Evolutionary conservation across 2,329 filamentous ascomycete genomes (phyloP).

Genomic region (Rhinocladiella similis): DNA sequence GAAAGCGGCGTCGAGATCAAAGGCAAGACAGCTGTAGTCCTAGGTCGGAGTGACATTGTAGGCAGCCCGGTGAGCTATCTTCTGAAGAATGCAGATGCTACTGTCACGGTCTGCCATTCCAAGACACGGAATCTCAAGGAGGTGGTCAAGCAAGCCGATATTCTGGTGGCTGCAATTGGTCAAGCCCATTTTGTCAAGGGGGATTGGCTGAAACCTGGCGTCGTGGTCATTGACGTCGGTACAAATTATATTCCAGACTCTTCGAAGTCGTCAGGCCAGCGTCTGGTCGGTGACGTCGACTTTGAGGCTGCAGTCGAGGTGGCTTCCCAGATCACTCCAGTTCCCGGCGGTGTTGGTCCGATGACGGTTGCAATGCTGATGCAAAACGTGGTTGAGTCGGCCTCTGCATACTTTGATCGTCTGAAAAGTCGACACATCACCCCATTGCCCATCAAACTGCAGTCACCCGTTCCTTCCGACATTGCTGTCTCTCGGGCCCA

Average conservation of each 20-base stretch:
- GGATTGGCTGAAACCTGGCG: slow-evolving; percentile 91
- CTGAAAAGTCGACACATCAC: slow-evolving; percentile 78
- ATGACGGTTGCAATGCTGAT: slow-evolving; percentile 99
- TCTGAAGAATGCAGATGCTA: slow-evolving; percentile 92
- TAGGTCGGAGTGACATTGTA: slow-evolving; percentile 95
- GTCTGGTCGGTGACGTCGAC: slow-evolving; percentile 93
- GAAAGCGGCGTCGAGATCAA: slow-evolving; percentile 79
- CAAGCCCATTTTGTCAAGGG: slow-evolving; percentile 85
- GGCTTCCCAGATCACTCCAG: slow-evolving; percentile 90
- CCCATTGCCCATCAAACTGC: slow-evolving; percentile 79
- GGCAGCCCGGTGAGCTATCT: slow-evolving; percentile 96
- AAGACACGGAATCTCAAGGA: slow-evolving; percentile 72
- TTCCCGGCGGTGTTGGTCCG: slow-evolving; percentile 93
- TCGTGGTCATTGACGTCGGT: slow-evolving; percentile 95
- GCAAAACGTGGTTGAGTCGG: slow-evolving; percentile 89
- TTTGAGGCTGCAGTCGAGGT: slow-evolving; percentile 81
- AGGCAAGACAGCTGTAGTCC: slow-evolving; percentile 91
- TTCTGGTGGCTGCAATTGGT: slow-evolving; percentile 90
- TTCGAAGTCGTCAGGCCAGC: slow-evolving; percentile 86
- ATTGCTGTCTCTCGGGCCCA: slow-evolving; percentile 89
- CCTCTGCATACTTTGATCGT: slow-evolving; percentile 76
- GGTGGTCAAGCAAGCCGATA: slow-evolving; percentile 79
- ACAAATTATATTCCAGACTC: slow-evolving; percentile 92
- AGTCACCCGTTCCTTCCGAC: slow-evolving; percentile 86
- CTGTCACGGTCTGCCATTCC: slow-evolving; percentile 94